Evolutionary conservation across 768 basidiomycete genomes (phyloP).

Genomic region (Pleurotus citrinopileatus): DNA sequence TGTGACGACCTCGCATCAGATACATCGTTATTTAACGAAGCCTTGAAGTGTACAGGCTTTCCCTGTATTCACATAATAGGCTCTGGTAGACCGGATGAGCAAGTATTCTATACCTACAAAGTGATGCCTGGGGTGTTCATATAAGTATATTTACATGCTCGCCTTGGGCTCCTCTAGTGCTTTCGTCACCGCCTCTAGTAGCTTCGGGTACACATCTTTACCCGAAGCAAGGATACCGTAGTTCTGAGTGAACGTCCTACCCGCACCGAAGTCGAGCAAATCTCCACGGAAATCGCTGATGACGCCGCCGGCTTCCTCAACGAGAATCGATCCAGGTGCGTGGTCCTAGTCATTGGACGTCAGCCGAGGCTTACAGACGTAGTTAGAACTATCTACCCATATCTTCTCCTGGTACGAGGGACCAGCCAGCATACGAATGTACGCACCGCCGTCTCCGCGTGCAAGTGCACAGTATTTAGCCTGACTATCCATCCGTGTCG

Average conservation of each 20-base stretch:
- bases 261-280: slow-evolving; percentile 81
- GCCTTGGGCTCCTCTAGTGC: slow-evolving; percentile 38
- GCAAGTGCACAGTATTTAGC: slow-evolving; percentile 90
- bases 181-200: slow-evolving; percentile 72
- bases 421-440: slow-evolving; percentile 76
- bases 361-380: neutral
- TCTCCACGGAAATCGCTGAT: slow-evolving; percentile 81
- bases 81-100: too few species aligned
- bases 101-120: too few species aligned
- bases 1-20: too few species aligned
- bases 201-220: slow-evolving; percentile 61
- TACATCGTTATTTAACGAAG: too few species aligned
- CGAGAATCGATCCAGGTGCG: slow-evolving; percentile 79
- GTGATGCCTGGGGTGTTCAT: too few species aligned
- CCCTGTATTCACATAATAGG: too few species aligned
- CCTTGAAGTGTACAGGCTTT: too few species aligned
- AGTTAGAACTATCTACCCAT: slow-evolving; percentile 59
- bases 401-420: slow-evolving; percentile 89
- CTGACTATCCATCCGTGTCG: slow-evolving; percentile 91
- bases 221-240: slow-evolving; percentile 85
- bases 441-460: slow-evolving; percentile 82
- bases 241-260: slow-evolving; percentile 83
- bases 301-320: slow-evolving; percentile 88
- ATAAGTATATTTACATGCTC: slow-evolving; percentile 19
- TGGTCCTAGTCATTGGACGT: slow-evolving; percentile 61